Percentiles rank a stretch among this genome's conserved stretches.
Conservation (phyloP, 352 stramenopile species). For the Phytophthora pini region DNA sequence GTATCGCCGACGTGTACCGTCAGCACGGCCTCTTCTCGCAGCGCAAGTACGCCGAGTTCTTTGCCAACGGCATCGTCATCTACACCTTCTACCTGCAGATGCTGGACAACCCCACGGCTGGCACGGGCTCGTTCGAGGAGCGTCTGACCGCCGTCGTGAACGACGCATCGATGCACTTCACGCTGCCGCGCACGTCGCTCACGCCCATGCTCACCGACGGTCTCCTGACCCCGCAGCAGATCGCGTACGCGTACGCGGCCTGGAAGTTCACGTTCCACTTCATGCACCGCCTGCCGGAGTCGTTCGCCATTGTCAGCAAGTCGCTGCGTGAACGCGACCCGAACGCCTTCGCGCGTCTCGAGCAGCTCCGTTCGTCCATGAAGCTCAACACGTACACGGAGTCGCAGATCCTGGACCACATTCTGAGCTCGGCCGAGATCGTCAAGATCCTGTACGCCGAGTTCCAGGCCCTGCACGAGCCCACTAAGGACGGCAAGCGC, state of each 20-base stretch:
- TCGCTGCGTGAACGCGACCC: constrained; percentile 81
- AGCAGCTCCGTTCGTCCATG: constrained; percentile 83
- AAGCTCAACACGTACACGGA: constrained; percentile 91
- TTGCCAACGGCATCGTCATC: constrained; percentile 86
- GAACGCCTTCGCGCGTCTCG: constrained; percentile 74
- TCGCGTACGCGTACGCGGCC: constrained; percentile 85
- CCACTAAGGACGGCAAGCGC: constrained; percentile 38
- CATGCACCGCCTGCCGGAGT: constrained; percentile 85
- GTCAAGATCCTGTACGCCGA: constrained; percentile 84
- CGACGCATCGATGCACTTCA: constrained; percentile 85
- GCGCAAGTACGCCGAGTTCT: constrained; percentile 88
- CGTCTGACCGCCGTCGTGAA: constrained; percentile 68
- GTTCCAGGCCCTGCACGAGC: constrained; percentile 77
- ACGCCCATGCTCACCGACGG: constrained; percentile 84
- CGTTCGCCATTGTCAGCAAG: constrained; percentile 79
- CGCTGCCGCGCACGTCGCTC: constrained; percentile 82
- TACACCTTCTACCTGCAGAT: constrained; percentile 88
- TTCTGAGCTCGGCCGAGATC: constrained; percentile 70
- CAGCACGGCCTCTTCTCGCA: constrained; percentile 84
- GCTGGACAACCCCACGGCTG: constrained; percentile 60
- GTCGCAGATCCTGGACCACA: constrained; percentile 88
- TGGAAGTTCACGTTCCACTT: constrained; percentile 92
- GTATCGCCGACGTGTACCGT: constrained; percentile 86
- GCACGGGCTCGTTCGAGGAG: constrained; percentile 69
- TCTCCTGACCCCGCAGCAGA: constrained; percentile 77